Percentiles rank a stretch among this genome's conserved stretches.
These are phyloP conservation scores for Cichorium intybus DNA, from an alignment of 140 eudicot species.

Conservation along the genomic window DNA sequence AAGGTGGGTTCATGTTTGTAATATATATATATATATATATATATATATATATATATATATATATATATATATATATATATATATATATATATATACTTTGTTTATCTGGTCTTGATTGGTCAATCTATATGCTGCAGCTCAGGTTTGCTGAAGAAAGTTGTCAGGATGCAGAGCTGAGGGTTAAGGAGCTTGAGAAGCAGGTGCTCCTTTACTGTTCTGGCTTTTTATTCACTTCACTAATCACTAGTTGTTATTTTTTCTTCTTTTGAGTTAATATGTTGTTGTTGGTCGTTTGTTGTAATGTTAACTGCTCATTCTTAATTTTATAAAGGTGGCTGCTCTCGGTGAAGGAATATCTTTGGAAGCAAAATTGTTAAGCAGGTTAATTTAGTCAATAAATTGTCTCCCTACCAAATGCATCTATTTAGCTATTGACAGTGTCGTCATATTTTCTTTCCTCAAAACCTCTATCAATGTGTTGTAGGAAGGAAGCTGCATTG, in stretches of 20 bases:
- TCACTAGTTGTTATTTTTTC: too few species aligned
- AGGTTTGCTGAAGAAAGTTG: constrained; percentile 78
- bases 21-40: background rate
- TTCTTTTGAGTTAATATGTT: too few species aligned
- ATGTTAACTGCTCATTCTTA: background rate
- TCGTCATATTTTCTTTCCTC: background rate
- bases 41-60: background rate
- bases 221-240: too few species aligned
- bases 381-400: constrained; percentile 35
- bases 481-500: constrained; percentile 96
- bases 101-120: constrained; percentile 6
- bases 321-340: constrained; percentile 84
- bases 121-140: constrained; percentile 48
- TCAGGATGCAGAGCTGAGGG: constrained; percentile 84
- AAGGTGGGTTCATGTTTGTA: constrained; percentile 48
- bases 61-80: background rate
- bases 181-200: constrained; percentile 98
- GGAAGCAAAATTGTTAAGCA: constrained; percentile 93
- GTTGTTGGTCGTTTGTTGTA: constrained; percentile 10
- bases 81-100: constrained; percentile 3
- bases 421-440: background rate
- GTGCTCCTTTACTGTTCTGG: too few species aligned
- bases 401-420: constrained; percentile 5
- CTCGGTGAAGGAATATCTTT: constrained; percentile 93
- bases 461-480: constrained; percentile 12